These are phyloP conservation scores for Galeopsis tetrahit DNA, from an alignment of 257 asterid genomes.

Conservation along the genomic window DNA sequence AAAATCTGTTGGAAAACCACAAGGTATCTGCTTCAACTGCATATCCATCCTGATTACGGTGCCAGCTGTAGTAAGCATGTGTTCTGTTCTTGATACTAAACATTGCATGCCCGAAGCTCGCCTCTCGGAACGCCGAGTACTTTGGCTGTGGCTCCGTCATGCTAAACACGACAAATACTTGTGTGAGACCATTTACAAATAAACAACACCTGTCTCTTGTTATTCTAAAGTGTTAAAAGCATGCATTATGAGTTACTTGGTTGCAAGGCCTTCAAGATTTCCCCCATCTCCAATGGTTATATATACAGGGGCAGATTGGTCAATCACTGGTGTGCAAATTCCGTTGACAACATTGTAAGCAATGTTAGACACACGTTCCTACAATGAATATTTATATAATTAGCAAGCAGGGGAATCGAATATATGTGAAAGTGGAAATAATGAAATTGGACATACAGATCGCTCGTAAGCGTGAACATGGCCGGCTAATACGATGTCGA, in stretches of 20 bases:
- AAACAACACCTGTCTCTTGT: too few species aligned
- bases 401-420: too few species aligned
- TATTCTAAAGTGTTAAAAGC: too few species aligned
- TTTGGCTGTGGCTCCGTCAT: constrained; percentile 63
- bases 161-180: constrained; percentile 34
- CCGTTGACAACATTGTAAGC: constrained; percentile 63
- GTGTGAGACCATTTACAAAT: too few species aligned
- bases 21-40: constrained; percentile 71
- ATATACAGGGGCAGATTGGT: constrained; percentile 60
- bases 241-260: neutral
- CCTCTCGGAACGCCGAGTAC: constrained; percentile 56
- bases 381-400: neutral
- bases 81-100: constrained; percentile 72
- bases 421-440: neutral
- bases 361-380: constrained; percentile 61
- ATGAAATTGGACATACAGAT: constrained; percentile 41
- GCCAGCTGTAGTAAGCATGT: constrained; percentile 82
- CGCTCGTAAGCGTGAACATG: constrained; percentile 89
- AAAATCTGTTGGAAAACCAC: constrained; percentile 73
- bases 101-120: constrained; percentile 63
- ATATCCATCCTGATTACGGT: constrained; percentile 76
- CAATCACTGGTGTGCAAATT: constrained; percentile 45
- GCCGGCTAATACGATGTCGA: constrained; percentile 78
- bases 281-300: constrained; percentile 70
- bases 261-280: constrained; percentile 55